Conservation (phyloP, 805 yeast genomes). For the Candida tibetensis region DNA sequence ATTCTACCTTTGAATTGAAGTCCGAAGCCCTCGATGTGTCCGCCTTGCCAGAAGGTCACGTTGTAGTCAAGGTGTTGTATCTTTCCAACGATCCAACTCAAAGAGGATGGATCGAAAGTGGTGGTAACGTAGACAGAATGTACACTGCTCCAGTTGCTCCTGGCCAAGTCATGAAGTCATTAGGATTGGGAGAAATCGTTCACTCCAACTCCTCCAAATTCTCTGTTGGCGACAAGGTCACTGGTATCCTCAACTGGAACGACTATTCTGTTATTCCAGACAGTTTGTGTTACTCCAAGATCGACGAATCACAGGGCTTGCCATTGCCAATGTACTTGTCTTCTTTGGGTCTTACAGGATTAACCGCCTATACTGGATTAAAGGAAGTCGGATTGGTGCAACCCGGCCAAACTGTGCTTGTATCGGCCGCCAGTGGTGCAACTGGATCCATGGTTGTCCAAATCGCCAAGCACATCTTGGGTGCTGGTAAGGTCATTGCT, state of each 20-base stretch:
- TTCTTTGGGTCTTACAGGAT: constrained; percentile 50
- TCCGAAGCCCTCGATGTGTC: constrained; percentile 8
- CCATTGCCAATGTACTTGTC: constrained; percentile 12
- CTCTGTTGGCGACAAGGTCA: constrained; percentile 43
- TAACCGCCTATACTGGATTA: constrained; percentile 61
- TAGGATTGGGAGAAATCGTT: constrained; percentile 50
- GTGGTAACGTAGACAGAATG: constrained; percentile 15
- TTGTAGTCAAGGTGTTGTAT: constrained; percentile 25
- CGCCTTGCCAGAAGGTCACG: constrained; percentile 21
- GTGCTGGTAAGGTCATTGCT: constrained; percentile 57
- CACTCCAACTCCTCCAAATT: constrained; percentile 43
- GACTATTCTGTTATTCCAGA: constrained; percentile 41
- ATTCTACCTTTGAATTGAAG: constrained; percentile 29
- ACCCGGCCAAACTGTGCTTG: constrained; percentile 44
- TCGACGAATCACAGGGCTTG: constrained; percentile 21
- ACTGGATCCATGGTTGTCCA: constrained; percentile 63
- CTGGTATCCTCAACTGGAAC: constrained; percentile 45
- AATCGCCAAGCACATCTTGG: constrained; percentile 50
- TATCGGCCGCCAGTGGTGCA: constrained; percentile 74
- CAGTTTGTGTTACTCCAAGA: constrained; percentile 22
- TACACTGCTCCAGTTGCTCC: constrained; percentile 39
- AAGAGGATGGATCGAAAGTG: constrained; percentile 35
- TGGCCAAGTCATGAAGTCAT: constrained; percentile 44
- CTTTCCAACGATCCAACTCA: constrained; percentile 38
- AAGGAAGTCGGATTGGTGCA: constrained; percentile 46